Evolutionary conservation across 140 eudicot species (phyloP).

Genomic region (Erigeron philadelphicus): DNA sequence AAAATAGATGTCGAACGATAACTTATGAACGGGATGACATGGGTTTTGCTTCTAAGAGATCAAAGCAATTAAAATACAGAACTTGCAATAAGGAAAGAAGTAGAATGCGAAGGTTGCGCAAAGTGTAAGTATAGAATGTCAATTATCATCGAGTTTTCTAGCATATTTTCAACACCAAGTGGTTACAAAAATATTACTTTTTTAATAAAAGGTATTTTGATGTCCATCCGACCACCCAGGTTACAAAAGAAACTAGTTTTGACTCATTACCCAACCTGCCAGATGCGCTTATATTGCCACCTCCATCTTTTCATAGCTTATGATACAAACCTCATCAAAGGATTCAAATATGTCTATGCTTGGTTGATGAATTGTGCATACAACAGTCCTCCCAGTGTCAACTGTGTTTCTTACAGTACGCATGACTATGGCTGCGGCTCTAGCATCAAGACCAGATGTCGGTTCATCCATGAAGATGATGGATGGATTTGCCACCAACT

Average conservation of each 20-base stretch:
- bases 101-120: not conserved
- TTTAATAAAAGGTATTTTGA: not conserved
- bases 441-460: constrained; percentile 77
- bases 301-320: not conserved
- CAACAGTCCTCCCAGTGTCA: constrained; percentile 68
- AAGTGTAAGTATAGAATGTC: not conserved
- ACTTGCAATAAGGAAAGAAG: not conserved
- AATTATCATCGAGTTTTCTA: not conserved
- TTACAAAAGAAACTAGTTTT: not conserved
- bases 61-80: not conserved
- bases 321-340: constrained; percentile 58
- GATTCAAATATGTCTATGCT: constrained; percentile 68
- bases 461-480: constrained; percentile 78
- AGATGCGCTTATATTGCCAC: not conserved
- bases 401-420: constrained; percentile 64
- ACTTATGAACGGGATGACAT: not conserved
- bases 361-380: constrained; percentile 75
- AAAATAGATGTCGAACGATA: not conserved
- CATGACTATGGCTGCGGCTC: constrained; percentile 82
- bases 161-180: no score
- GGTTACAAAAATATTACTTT: no score
- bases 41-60: no score
- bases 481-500: constrained; percentile 67
- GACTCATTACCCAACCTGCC: not conserved
- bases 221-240: not conserved